Percentiles rank a stretch among this genome's conserved stretches.
These are phyloP conservation scores for Glycine tomentella DNA, from an alignment of 306 rosid genomes.

Conservation along the genomic window DNA sequence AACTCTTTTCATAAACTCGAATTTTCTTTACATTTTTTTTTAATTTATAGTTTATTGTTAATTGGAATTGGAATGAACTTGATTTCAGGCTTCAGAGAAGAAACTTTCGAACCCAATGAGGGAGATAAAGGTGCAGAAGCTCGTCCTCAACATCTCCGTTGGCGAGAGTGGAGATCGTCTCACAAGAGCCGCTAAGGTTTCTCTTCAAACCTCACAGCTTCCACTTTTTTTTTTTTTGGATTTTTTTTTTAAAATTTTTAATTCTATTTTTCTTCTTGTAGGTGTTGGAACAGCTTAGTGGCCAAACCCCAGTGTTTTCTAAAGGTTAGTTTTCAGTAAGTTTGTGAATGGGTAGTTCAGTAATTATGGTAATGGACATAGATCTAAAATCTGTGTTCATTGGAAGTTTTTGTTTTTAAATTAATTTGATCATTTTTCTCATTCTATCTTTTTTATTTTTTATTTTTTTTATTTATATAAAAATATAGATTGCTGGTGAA, in stretches of 20 bases:
- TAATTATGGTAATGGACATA: background rate
- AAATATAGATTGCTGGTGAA: background rate
- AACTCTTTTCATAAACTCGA: background rate
- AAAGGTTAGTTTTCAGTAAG: slow-evolving; percentile 39
- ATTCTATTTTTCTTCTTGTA: slow-evolving; percentile 10
- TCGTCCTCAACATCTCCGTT: slow-evolving; percentile 82
- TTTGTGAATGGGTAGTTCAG: slow-evolving; percentile 25
- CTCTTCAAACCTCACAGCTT: background rate
- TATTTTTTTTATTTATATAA: too few relatives aligned
- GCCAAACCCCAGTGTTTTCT: slow-evolving; percentile 82
- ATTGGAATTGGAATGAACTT: slow-evolving; percentile 20
- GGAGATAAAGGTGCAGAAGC: slow-evolving; percentile 81
- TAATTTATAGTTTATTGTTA: background rate
- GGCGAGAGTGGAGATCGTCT: slow-evolving; percentile 89
- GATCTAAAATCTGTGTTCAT: background rate
- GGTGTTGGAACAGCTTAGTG: slow-evolving; percentile 86
- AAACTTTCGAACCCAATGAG: slow-evolving; percentile 81
- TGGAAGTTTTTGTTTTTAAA: background rate
- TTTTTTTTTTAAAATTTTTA: background rate
- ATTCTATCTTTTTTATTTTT: background rate
- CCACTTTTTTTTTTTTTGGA: background rate
- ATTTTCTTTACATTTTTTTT: background rate
- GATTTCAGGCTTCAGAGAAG: slow-evolving; percentile 75
- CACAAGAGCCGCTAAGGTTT: slow-evolving; percentile 82
- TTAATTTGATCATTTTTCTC: background rate